phyloP scores from a whole-genome alignment of 2,329 filamentous ascomycete species.

The Colletotrichum godetiae region DNA sequence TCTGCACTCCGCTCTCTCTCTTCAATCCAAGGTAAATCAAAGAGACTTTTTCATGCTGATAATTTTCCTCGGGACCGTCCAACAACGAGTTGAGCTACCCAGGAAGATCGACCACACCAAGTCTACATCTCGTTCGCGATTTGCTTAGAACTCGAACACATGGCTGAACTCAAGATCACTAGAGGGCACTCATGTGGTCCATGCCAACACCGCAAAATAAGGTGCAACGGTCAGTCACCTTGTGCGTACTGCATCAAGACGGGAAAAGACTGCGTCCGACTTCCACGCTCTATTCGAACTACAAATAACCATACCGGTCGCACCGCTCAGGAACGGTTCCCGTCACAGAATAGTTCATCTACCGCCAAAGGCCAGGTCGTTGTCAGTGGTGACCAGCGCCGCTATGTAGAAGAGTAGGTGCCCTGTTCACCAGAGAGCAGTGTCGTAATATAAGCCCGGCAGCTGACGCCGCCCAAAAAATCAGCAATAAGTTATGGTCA shows the following conservation, averaged over 20 bases:
- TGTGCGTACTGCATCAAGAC: constrained; percentile 71
- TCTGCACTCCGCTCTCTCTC: too few relatives aligned
- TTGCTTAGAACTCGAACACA: background rate
- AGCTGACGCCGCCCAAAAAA: too few relatives aligned
- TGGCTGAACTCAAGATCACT: constrained; percentile 10
- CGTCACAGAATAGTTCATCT: background rate
- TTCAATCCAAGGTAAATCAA: too few relatives aligned
- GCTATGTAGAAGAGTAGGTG: constrained; percentile 18
- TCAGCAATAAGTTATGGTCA: constrained; percentile 22
- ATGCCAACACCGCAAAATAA: constrained; percentile 71
- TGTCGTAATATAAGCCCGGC: too few relatives aligned
- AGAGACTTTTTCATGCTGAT: too few relatives aligned
- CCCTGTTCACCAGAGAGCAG: background rate
- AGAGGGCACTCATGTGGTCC: constrained; percentile 57
- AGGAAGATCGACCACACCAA: background rate
- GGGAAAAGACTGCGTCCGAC: constrained; percentile 29
- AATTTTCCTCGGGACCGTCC: too few relatives aligned
- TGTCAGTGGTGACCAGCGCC: constrained; percentile 3
- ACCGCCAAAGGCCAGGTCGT: background rate
- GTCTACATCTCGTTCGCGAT: background rate
- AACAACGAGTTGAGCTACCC: too few relatives aligned
- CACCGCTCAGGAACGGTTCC: background rate
- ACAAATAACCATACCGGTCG: background rate
- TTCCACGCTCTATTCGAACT: background rate
- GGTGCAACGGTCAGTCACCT: constrained; percentile 68